Evolutionary conservation across 495 filamentous ascomycete genomes (phyloP), one percentile per base, ranked within the genome.

Genomic region (Geopyxis carbonaria): DNA sequence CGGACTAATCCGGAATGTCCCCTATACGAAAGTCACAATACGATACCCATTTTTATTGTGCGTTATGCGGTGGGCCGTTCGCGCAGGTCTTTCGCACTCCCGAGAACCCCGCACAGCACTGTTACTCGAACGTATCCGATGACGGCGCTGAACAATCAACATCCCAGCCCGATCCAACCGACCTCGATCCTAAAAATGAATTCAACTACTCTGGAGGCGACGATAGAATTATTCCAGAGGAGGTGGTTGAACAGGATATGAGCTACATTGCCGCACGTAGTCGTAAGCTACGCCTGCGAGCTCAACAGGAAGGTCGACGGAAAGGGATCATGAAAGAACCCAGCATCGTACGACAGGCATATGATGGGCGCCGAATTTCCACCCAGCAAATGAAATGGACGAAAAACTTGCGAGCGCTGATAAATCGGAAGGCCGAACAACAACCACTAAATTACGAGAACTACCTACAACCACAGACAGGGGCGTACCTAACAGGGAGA

Each of bases 21-120:
- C n/a, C n/a, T n/a, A n/a, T n/a, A n/a, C 36, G 13, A 15, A 2
- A 29, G 4, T 22, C 11, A 13, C 34, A 8, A 4, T 58, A 58
- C 34, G 47, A 50, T 21, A 56, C 47, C 34, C 56, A 59, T 40
- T 59, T 59, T 22, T 59, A 57, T 39, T 59, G 56, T 50, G 56
- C 56, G 30, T 43, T 59, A 37, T 59, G 56, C 39, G 56, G 56
- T 8, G 56, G 56, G 2, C 56, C 56, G 5, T 59, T 59, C 46
- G 56, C 56, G 18, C 43, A 46, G 22, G 56, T 59, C 28, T 51
- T 48, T 30, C 48, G 56, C 14, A 59, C 56, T 11, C 42, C 50
- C 16, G 45, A 42, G 22, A 37, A 18, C 42, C 43, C 55, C 11
- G 47, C 44, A 45, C 28, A 19, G 7, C 30, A 22, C 9, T 11